A percentile compares a stretch with the other conserved stretches of the same genome.
Evolutionary conservation across 2,329 filamentous ascomycete genomes (phyloP).

Genomic region (Colletotrichum aenigma): DNA sequence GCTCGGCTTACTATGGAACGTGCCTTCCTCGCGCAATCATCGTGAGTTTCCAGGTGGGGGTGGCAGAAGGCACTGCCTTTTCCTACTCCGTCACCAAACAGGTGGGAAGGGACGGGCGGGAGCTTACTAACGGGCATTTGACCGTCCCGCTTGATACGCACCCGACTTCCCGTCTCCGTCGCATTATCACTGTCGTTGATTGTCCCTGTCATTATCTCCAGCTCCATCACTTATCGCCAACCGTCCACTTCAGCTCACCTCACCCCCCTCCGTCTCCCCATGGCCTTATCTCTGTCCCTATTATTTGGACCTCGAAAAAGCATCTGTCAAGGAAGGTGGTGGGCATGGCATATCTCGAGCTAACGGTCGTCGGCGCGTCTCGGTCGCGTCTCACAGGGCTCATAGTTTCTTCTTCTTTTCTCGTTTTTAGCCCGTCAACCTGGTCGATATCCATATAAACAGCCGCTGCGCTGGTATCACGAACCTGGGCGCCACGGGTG

Average conservation of each 20-base stretch:
- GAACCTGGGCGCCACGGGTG: neutral
- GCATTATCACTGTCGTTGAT: neutral
- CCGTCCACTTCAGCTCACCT: neutral
- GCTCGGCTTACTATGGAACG: constrained; percentile 1
- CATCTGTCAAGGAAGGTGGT: neutral
- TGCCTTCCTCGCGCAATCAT: constrained; percentile 5
- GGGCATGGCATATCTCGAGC: neutral
- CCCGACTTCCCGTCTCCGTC: neutral
- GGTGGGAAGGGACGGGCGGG: neutral
- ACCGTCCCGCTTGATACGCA: neutral
- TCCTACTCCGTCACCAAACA: neutral
- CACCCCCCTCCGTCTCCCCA: neutral
- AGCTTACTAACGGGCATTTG: neutral
- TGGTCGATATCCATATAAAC: neutral
- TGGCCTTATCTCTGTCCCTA: neutral
- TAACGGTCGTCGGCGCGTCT: neutral
- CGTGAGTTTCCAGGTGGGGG: neutral
- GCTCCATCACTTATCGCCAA: neutral
- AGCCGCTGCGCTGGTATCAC: neutral
- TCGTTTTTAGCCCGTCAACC: neutral
- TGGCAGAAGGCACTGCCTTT: neutral
- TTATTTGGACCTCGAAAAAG: neutral
- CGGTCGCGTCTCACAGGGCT: constrained; percentile 6
- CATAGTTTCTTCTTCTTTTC: neutral
- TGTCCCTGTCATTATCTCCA: neutral